Base-by-base conservation (phyloP, 345 rosid genomes). In the Trapa bicornis region DNA sequence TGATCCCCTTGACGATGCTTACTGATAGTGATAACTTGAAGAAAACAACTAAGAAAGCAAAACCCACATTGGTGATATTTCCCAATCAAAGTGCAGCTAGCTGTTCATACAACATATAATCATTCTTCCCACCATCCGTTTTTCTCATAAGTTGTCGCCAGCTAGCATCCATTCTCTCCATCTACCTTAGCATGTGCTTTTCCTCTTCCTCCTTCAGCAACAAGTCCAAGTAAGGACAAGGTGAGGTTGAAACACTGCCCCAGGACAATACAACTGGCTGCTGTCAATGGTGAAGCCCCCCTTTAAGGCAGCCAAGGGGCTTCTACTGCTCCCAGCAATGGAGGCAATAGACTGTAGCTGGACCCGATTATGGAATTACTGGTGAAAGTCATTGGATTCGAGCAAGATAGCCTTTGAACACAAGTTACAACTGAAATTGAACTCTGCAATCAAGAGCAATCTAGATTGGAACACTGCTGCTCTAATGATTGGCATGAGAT, bases 161-260 rank as follows among this genome's bases (percentile, higher is more conserved):
- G 29, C 29, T 22, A 22, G 29, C 29, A 22, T 22, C 29, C 0
- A 22, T 22, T 22, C 29, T 41, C 43, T 41, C 43, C 43, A 4
- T 41, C 43, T 8, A 4, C 43, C 43, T 41, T 0, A 41, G 43
- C 43, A 22, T 22, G 43, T 41, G 43, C 43, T 41, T 41, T 41
- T 8, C 29, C 29, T 22, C 29, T 22, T 22, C 29, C 29, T 22
- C 7, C 70, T 37, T 56, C 64, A 1, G 11, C 38, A 32, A 32
- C 39, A 67, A 60, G 16, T n/a, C 35, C 47, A 38, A 39, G 37
- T 36, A 37, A 54, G 41, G 70, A 33, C 29, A 36, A 67, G 70
- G 43, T 36, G 42, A 41, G 11, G 68, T 8, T 2, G 52, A 47
- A 47, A 47, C 52, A 4, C 52, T 9, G 14, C 12, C 52, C 52